A percentile compares a stretch with the other conserved stretches of the same genome.
Evolutionary conservation across 768 basidiomycete genomes (phyloP).

Genomic region (Russula sp.): DNA sequence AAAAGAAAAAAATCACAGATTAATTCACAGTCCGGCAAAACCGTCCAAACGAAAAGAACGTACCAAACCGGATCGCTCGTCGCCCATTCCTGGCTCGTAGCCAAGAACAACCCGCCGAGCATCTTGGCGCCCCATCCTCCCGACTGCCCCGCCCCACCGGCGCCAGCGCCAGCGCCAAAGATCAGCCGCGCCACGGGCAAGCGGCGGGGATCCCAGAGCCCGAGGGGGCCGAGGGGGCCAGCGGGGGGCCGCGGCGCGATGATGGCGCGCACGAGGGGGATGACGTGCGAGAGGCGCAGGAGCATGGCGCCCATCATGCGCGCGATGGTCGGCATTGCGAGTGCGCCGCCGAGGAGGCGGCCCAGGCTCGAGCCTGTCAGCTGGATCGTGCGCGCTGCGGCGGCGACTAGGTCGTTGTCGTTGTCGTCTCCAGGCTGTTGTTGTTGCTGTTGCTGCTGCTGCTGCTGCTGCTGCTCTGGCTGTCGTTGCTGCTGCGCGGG

Average conservation of each 20-base stretch:
- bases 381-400: conserved; percentile 53
- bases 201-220: neutral
- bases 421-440: neutral
- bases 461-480: neutral
- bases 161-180: neutral
- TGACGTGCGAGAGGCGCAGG: conserved; percentile 45
- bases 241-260: conserved; percentile 21
- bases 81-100: conserved; percentile 55
- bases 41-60: neutral
- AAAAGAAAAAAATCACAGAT: neutral
- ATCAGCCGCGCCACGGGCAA: neutral
- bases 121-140: conserved; percentile 24
- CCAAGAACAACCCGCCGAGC: conserved; percentile 36
- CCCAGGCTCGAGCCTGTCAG: conserved; percentile 57
- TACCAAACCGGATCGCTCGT: conserved; percentile 72
- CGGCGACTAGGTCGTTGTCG: conserved; percentile 36
- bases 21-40: too few relatives aligned
- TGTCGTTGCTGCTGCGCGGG: neutral
- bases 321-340: conserved; percentile 62
- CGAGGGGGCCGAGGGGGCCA: neutral
- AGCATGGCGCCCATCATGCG: conserved; percentile 59
- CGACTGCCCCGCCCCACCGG: conserved; percentile 2
- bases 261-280: conserved; percentile 32
- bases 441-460: conserved; percentile 8
- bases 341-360: conserved; percentile 60